Conservation (phyloP, 768 basidiomycete genomes). For the Tubosaeta sp. region DNA sequence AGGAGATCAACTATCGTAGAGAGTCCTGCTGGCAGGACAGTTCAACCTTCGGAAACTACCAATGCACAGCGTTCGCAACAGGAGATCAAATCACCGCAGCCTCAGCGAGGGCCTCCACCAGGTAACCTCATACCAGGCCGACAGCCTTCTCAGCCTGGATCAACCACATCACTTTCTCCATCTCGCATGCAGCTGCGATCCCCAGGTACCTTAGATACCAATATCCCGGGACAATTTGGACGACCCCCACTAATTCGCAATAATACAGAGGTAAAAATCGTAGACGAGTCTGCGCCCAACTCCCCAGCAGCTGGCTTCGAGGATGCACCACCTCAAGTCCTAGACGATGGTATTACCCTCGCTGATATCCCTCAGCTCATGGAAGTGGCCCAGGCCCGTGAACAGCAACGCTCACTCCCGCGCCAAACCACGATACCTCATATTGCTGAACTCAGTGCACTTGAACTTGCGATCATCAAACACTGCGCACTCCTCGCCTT, state of each 20-base stretch:
- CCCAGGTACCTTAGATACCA: slow-evolving; percentile 34
- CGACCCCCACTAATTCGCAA: slow-evolving; percentile 71
- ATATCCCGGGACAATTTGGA: slow-evolving; percentile 40
- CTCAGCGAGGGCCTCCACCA: slow-evolving; percentile 36
- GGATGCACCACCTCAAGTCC: slow-evolving; percentile 35
- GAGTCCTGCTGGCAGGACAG: slow-evolving; percentile 84
- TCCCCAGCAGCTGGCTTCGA: slow-evolving; percentile 57
- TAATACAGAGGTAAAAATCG: slow-evolving; percentile 85
- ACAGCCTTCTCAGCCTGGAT: slow-evolving; percentile 31
- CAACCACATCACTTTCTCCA: slow-evolving; percentile 30
- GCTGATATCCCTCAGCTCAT: slow-evolving; percentile 93
- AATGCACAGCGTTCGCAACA: slow-evolving; percentile 46
- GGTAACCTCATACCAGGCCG: slow-evolving; percentile 33
- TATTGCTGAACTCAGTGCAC: slow-evolving; percentile 75
- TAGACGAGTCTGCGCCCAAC: slow-evolving; percentile 74
- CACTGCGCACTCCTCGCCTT: slow-evolving; percentile 84
- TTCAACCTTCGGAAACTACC: slow-evolving; percentile 62
- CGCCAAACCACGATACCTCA: slow-evolving; percentile 74
- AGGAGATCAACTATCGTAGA: slow-evolving; percentile 96
- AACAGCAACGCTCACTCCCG: slow-evolving; percentile 81
- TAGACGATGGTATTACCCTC: slow-evolving; percentile 84
- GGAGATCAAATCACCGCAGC: slow-evolving; percentile 35
- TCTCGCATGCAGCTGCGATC: slow-evolving; percentile 39
- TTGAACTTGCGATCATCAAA: slow-evolving; percentile 89
- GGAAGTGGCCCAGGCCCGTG: slow-evolving; percentile 86